Conservation (phyloP, 305 asterid species). For the Salvia sclarea region DNA sequence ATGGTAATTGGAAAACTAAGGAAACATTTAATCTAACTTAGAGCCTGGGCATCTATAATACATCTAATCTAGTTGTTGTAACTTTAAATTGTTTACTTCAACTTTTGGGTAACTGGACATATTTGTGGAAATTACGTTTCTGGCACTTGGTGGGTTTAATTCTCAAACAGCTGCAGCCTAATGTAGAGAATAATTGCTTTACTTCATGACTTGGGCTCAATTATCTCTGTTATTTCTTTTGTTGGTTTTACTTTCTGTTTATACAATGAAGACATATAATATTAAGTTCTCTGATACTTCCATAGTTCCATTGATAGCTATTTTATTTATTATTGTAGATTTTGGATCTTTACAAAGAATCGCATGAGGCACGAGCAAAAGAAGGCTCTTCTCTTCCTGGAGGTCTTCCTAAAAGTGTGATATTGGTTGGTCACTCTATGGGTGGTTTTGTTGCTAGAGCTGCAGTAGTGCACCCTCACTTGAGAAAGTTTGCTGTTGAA, state of each 20-base stretch:
- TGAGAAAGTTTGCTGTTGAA: slow-evolving; percentile 88
- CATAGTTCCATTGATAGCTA: slow-evolving; percentile 20
- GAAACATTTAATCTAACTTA: slow-evolving; percentile 12
- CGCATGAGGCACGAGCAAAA: slow-evolving; percentile 58
- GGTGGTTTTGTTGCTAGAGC: slow-evolving; percentile 99
- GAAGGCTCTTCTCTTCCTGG: too few species aligned
- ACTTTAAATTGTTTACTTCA: slow-evolving; percentile 18
- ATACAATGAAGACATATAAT: neutral
- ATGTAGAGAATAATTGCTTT: slow-evolving; percentile 2
- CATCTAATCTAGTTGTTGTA: slow-evolving; percentile 1
- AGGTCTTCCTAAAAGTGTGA: slow-evolving; percentile 74
- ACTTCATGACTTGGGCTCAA: slow-evolving; percentile 10
- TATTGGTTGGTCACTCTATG: slow-evolving; percentile 99
- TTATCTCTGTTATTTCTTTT: slow-evolving; percentile 8
- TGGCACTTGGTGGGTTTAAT: neutral
- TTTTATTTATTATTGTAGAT: slow-evolving; percentile 49
- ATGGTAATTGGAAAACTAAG: slow-evolving; percentile 9
- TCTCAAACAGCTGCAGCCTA: slow-evolving; percentile 2
- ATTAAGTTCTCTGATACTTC: slow-evolving; percentile 22
- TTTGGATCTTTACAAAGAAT: slow-evolving; percentile 81
- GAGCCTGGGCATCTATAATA: neutral
- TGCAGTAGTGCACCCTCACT: slow-evolving; percentile 79
- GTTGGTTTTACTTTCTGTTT: slow-evolving; percentile 12
- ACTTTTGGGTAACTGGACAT: neutral
- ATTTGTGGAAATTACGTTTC: slow-evolving; percentile 7